Conservation (phyloP, 805 yeast genomes). For the Candida vartiovaarae region DNA sequence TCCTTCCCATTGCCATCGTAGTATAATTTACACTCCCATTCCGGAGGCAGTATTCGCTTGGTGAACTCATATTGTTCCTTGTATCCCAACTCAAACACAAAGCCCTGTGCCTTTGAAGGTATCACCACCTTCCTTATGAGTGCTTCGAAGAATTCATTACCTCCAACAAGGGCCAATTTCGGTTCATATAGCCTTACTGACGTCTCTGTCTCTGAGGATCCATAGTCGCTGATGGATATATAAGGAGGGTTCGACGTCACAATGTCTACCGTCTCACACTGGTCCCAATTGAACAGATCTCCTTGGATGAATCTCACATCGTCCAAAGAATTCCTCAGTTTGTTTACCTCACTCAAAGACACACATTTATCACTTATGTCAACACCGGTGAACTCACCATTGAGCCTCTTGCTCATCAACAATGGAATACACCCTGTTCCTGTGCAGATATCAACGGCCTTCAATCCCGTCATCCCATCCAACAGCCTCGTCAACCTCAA, state of each 20-base stretch:
- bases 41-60: conserved; percentile 9
- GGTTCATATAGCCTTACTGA: conserved; percentile 80
- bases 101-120: conserved; percentile 39
- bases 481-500: conserved; percentile 27
- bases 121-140: conserved; percentile 40
- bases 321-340: conserved; percentile 4
- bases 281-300: conserved; percentile 6
- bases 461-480: conserved; percentile 3
- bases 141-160: conserved; percentile 58
- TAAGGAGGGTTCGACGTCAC: conserved; percentile 92
- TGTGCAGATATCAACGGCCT: conserved; percentile 66
- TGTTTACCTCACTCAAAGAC: conserved; percentile 41
- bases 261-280: conserved; percentile 33
- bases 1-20: conserved; percentile 45
- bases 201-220: conserved; percentile 35
- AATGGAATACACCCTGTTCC: conserved; percentile 87
- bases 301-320: conserved; percentile 6
- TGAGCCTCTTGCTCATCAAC: conserved; percentile 30
- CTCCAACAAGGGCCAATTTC: conserved; percentile 68
- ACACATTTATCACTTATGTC: conserved; percentile 55
- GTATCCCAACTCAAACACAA: conserved; percentile 76
- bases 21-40: conserved; percentile 45
- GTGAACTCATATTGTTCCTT: conserved; percentile 46
- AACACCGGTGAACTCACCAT: conserved; percentile 33
- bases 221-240: conserved; percentile 44